Conservation (phyloP, 192 early-diverging fungal species). For the Allomyces macrogynus region DNA sequence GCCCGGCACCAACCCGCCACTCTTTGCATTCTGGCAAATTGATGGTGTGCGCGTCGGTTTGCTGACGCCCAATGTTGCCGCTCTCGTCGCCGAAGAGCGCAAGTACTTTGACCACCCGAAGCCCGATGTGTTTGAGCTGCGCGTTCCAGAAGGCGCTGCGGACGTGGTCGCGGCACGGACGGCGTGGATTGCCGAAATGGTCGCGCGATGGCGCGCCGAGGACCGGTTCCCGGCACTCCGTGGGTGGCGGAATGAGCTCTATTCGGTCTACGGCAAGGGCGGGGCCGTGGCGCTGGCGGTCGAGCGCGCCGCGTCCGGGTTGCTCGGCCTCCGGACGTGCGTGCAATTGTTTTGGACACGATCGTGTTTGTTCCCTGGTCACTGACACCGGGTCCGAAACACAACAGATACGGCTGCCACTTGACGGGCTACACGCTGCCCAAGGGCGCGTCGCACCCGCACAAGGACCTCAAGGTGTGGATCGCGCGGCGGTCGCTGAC, state of each 20-base stretch:
- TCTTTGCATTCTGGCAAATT: background rate
- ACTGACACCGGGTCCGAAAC: too few relatives aligned
- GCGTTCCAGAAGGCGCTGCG: background rate
- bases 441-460: background rate
- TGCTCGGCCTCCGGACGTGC: conserved; percentile 56
- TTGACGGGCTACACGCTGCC: background rate
- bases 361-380: too few relatives aligned
- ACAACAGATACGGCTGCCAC: too few relatives aligned
- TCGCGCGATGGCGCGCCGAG: background rate
- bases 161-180: background rate
- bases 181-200: background rate
- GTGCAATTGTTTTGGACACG: too few relatives aligned
- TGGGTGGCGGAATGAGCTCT: conserved; percentile 74
- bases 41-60: background rate
- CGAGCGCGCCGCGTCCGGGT: conserved; percentile 55
- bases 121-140: background rate
- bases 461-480: conserved; percentile 54
- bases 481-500: conserved; percentile 50
- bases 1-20: background rate
- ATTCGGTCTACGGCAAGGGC: conserved; percentile 45
- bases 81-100: background rate
- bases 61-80: background rate
- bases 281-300: conserved; percentile 31
- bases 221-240: background rate
- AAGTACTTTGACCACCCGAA: background rate